These are phyloP conservation scores for Mucor irregularis DNA, from an alignment of 371 early-diverging fungal genomes.

Conservation along the genomic window DNA sequence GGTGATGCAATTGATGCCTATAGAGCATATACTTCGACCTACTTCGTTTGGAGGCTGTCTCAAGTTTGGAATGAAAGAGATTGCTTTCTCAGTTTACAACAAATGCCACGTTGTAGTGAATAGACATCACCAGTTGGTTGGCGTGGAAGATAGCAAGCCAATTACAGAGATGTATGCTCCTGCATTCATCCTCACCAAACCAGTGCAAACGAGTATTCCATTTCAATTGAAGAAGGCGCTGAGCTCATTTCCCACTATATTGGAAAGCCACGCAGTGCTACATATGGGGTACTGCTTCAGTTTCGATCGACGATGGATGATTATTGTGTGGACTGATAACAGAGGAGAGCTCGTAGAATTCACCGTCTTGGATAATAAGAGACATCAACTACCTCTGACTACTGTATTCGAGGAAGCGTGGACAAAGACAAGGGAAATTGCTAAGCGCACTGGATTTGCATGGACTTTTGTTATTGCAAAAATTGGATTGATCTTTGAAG, in stretches of 20 bases:
- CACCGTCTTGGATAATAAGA: constrained; percentile 23
- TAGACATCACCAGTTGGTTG: constrained; percentile 1
- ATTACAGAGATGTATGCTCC: constrained; percentile 50
- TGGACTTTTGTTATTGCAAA: constrained; percentile 53
- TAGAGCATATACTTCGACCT: constrained; percentile 58
- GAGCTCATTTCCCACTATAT: constrained; percentile 24
- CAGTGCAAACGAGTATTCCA: constrained; percentile 38
- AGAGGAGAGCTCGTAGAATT: constrained; percentile 58
- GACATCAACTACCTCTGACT: background rate
- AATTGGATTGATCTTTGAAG: constrained; percentile 44
- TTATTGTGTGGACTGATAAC: constrained; percentile 63
- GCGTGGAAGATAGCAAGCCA: background rate
- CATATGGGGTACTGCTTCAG: constrained; percentile 64
- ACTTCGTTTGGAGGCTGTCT: constrained; percentile 55
- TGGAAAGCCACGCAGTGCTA: constrained; percentile 40
- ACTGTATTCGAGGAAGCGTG: constrained; percentile 44
- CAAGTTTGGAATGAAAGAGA: constrained; percentile 58
- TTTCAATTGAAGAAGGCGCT: constrained; percentile 42
- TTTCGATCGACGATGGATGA: constrained; percentile 56
- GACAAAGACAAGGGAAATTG: constrained; percentile 33
- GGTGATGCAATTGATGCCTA: constrained; percentile 59
- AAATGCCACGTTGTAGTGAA: constrained; percentile 49
- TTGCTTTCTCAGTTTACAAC: constrained; percentile 65
- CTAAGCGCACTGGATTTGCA: constrained; percentile 31
- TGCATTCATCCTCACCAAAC: constrained; percentile 52